Conservation (phyloP, 768 basidiomycete species). For the Russula olivacea region DNA sequence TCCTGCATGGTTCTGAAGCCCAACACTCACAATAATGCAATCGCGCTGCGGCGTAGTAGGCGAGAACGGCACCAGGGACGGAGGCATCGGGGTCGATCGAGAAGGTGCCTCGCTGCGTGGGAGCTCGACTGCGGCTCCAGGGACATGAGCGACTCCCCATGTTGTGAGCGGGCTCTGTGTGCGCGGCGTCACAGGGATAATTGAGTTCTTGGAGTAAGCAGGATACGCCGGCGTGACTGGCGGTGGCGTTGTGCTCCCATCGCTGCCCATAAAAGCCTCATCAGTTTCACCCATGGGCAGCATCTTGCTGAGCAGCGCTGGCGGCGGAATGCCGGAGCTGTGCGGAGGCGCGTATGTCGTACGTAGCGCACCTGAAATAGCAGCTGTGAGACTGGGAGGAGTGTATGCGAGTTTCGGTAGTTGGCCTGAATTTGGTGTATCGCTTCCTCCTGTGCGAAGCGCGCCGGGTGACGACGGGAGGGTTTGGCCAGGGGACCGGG, state of each 20-base stretch:
- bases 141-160: conserved; percentile 40
- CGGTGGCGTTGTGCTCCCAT: conserved; percentile 23
- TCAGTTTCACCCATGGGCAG: conserved; percentile 22
- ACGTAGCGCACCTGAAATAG: conserved; percentile 1
- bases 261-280: conserved; percentile 20
- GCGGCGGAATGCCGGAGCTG: conserved; percentile 23
- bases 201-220: conserved; percentile 48
- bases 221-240: conserved; percentile 70
- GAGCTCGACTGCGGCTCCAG: conserved; percentile 60
- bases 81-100: conserved; percentile 33
- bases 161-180: conserved; percentile 51
- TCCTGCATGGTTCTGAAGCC: conserved; percentile 32
- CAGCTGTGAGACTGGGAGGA: conserved; percentile 14
- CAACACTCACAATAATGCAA: conserved; percentile 66
- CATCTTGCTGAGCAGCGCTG: conserved; percentile 17
- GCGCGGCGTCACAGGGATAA: conserved; percentile 45
- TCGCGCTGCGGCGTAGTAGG: conserved; percentile 41
- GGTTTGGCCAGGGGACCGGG: conserved; percentile 31
- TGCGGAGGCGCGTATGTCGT: conserved; percentile 23
- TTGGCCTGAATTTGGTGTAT: conserved; percentile 8
- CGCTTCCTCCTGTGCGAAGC: conserved; percentile 27
- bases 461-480: conserved; percentile 29
- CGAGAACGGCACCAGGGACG: conserved; percentile 47
- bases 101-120: conserved; percentile 49
- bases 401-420: conserved; percentile 19